phyloP scores from a whole-genome alignment of 2,329 filamentous ascomycete species.

The Pseudocercospora pini-densiflorae region DNA sequence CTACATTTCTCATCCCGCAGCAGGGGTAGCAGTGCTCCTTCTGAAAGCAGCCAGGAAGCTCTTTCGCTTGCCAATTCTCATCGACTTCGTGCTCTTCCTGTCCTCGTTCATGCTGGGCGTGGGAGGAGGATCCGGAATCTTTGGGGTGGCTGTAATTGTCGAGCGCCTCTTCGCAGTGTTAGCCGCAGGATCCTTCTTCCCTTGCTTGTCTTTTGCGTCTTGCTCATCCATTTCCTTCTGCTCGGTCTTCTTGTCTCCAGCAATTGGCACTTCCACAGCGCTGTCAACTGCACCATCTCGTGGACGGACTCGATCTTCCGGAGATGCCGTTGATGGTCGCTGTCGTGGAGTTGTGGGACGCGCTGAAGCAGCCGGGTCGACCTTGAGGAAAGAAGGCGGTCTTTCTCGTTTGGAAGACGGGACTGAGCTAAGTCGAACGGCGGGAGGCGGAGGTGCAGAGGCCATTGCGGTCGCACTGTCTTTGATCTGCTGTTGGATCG shows the following conservation, averaged over 20 bases:
- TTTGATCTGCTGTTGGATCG: constrained; percentile 19
- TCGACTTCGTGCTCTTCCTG: constrained; percentile 28
- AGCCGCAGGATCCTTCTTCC: constrained; percentile 26
- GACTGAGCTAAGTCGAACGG: constrained; percentile 7
- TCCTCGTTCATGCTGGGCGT: constrained; percentile 17
- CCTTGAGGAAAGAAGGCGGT: constrained; percentile 27
- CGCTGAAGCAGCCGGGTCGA: constrained; percentile 14
- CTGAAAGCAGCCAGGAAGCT: constrained; percentile 53
- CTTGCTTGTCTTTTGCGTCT: constrained; percentile 4
- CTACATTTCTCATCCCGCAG: not conserved
- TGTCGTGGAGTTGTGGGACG: constrained; percentile 12
- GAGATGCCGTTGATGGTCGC: not conserved
- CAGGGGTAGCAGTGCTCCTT: constrained; percentile 13
- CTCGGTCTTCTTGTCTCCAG: constrained; percentile 11
- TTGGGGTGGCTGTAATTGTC: constrained; percentile 35
- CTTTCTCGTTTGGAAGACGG: constrained; percentile 14
- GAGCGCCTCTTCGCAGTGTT: constrained; percentile 38
- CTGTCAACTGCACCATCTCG: constrained; percentile 13
- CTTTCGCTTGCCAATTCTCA: constrained; percentile 52
- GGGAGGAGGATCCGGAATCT: constrained; percentile 28
- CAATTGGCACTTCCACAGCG: not conserved
- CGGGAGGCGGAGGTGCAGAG: constrained; percentile 4
- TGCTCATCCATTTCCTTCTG: constrained; percentile 18
- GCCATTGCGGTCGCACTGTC: not conserved
- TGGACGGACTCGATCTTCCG: constrained; percentile 8